These are phyloP conservation scores for Raphanus raphanistrum DNA, from an alignment of 345 rosid genomes.

Conservation along the genomic window DNA sequence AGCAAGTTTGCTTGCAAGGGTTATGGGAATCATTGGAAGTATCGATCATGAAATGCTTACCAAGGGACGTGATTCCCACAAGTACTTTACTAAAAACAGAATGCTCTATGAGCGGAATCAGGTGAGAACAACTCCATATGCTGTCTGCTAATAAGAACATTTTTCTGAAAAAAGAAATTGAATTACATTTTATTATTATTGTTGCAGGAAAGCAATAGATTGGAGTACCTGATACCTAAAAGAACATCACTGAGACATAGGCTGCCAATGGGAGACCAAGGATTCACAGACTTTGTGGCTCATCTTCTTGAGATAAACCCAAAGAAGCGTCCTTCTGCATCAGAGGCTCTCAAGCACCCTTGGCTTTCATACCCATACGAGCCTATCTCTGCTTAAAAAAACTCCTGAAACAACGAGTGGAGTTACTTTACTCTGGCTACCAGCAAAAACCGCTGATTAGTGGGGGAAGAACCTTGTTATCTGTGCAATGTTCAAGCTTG, in stretches of 20 bases:
- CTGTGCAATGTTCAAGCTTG: background rate
- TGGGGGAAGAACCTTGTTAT: background rate
- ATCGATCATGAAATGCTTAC: slow-evolving; percentile 82
- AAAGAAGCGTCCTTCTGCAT: slow-evolving; percentile 88
- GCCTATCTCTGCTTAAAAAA: slow-evolving; percentile 78
- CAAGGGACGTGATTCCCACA: slow-evolving; percentile 91
- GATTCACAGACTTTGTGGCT: slow-evolving; percentile 85
- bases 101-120: slow-evolving; percentile 97
- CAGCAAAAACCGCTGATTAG: slow-evolving; percentile 1
- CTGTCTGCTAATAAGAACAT: background rate
- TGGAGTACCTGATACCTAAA: slow-evolving; percentile 91
- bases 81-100: slow-evolving; percentile 87
- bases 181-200: background rate
- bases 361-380: slow-evolving; percentile 96
- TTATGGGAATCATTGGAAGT: slow-evolving; percentile 77
- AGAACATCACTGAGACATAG: slow-evolving; percentile 92
- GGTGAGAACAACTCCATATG: slow-evolving; percentile 46
- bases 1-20: slow-evolving; percentile 86
- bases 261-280: slow-evolving; percentile 98
- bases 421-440: background rate
- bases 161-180: background rate
- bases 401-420: background rate
- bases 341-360: slow-evolving; percentile 92
- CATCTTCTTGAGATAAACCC: slow-evolving; percentile 97
- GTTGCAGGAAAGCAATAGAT: slow-evolving; percentile 75